phyloP scores from a whole-genome alignment of 2,329 filamentous ascomycete genomes.

The Blumeriella jaapii region DNA sequence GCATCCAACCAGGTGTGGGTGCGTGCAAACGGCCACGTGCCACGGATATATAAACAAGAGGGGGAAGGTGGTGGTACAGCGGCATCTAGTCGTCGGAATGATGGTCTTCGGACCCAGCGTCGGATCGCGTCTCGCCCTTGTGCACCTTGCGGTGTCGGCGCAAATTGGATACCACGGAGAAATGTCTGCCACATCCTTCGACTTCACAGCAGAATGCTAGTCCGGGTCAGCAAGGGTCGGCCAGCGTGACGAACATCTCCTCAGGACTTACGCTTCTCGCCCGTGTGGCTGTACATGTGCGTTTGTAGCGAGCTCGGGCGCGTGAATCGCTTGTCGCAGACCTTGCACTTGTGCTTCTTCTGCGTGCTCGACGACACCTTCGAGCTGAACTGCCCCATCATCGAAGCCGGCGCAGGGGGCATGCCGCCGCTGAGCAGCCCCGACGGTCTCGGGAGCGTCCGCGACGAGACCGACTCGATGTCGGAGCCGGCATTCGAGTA shows the following conservation, averaged over 20 bases:
- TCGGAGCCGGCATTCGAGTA: conserved; percentile 86
- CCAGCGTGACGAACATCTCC: conserved; percentile 2
- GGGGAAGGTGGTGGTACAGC: not conserved
- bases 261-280: conserved; percentile 97
- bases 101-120: conserved; percentile 48
- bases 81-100: conserved; percentile 39
- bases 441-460: conserved; percentile 73
- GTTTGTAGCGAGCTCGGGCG: conserved; percentile 89
- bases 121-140: conserved; percentile 59
- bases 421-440: conserved; percentile 49
- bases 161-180: conserved; percentile 94
- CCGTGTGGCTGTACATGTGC: conserved; percentile 97
- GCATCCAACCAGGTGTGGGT: conserved; percentile 4
- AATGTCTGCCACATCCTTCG: conserved; percentile 87
- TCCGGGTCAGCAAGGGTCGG: conserved; percentile 14
- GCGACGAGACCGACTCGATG: conserved; percentile 66
- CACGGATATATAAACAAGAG: conserved; percentile 4
- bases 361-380: conserved; percentile 92
- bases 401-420: conserved; percentile 80
- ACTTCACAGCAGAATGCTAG: conserved; percentile 88
- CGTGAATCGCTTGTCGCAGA: conserved; percentile 96
- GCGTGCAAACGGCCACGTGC: conserved; percentile 1
- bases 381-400: conserved; percentile 98
- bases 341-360: conserved; percentile 99
- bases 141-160: conserved; percentile 94